Evolutionary conservation across 2,329 filamentous ascomycete genomes (phyloP).

Genomic region (Penicillium sp.): DNA sequence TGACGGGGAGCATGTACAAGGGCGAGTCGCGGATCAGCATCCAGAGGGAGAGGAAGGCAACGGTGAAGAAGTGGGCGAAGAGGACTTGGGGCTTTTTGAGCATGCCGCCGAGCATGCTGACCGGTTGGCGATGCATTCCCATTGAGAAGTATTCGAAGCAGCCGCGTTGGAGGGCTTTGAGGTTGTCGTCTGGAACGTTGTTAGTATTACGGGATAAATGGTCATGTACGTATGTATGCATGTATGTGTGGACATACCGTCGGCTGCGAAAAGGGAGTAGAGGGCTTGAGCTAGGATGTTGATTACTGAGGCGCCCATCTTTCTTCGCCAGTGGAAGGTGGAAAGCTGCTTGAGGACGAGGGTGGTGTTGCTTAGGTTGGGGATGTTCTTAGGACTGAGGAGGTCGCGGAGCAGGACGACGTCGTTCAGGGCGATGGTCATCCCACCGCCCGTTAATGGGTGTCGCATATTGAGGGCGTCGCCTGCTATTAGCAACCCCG

Average conservation of each 20-base stretch:
- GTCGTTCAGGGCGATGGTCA: constrained; percentile 97
- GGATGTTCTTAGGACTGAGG: constrained; percentile 71
- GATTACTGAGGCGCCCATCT: constrained; percentile 82
- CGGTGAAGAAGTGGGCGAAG: constrained; percentile 91
- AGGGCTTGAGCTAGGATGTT: constrained; percentile 97
- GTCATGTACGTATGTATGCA: background rate
- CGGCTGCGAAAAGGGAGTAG: constrained; percentile 87
- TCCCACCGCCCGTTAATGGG: constrained; percentile 92
- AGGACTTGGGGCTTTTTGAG: constrained; percentile 77
- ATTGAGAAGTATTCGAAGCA: constrained; percentile 92
- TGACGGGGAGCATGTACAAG: constrained; percentile 64
- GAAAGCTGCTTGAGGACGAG: constrained; percentile 72
- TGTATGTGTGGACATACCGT: constrained; percentile 52
- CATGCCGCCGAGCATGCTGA: constrained; percentile 80
- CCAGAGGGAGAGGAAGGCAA: constrained; percentile 88
- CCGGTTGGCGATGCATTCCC: constrained; percentile 76
- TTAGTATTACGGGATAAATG: background rate
- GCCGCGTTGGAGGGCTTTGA: constrained; percentile 80
- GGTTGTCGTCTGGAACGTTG: constrained; percentile 60
- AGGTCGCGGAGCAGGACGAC: constrained; percentile 77
- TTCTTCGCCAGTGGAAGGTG: constrained; percentile 85
- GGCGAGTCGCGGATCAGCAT: constrained; percentile 59
- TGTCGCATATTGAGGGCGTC: constrained; percentile 99
- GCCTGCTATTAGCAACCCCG: constrained; percentile 80
- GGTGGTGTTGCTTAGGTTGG: constrained; percentile 69